Evolutionary conservation across 768 basidiomycete species (phyloP).

Genomic region (Steccherinum ochraceum): DNA sequence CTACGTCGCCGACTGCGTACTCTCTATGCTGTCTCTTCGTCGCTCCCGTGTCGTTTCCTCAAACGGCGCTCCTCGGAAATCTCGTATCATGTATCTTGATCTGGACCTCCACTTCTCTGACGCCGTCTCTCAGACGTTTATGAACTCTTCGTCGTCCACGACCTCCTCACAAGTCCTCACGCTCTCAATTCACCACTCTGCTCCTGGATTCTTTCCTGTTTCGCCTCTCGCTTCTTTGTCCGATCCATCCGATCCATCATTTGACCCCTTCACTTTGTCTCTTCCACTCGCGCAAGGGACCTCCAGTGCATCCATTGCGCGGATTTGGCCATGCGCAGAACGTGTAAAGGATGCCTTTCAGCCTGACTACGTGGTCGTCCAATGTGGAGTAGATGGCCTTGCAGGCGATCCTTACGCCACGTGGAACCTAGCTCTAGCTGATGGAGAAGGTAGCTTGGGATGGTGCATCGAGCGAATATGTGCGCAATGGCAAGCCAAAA

Average conservation of each 20-base stretch:
- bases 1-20: slow-evolving; percentile 86
- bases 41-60: slow-evolving; percentile 19
- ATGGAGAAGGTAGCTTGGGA: slow-evolving; percentile 48
- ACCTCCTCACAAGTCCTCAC: slow-evolving; percentile 38
- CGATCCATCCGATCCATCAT: slow-evolving; percentile 24
- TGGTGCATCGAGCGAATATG: slow-evolving; percentile 56
- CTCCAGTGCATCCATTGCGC: slow-evolving; percentile 50
- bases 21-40: slow-evolving; percentile 71
- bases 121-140: slow-evolving; percentile 76
- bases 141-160: slow-evolving; percentile 29
- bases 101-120: slow-evolving; percentile 91
- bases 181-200: slow-evolving; percentile 77
- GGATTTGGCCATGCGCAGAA: slow-evolving; percentile 57
- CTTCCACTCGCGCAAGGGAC: slow-evolving; percentile 75
- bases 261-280: slow-evolving; percentile 70
- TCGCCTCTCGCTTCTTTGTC: slow-evolving; percentile 44
- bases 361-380: slow-evolving; percentile 77
- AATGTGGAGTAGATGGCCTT: slow-evolving; percentile 85
- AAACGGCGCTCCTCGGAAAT: slow-evolving; percentile 23
- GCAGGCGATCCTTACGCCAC: slow-evolving; percentile 76
- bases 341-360: slow-evolving; percentile 50
- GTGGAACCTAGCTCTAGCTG: slow-evolving; percentile 64
- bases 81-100: slow-evolving; percentile 85
- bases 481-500: slow-evolving; percentile 51
- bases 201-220: slow-evolving; percentile 79